phyloP scores from a whole-genome alignment of 768 basidiomycete genomes.

The Amanita polypyramis region DNA sequence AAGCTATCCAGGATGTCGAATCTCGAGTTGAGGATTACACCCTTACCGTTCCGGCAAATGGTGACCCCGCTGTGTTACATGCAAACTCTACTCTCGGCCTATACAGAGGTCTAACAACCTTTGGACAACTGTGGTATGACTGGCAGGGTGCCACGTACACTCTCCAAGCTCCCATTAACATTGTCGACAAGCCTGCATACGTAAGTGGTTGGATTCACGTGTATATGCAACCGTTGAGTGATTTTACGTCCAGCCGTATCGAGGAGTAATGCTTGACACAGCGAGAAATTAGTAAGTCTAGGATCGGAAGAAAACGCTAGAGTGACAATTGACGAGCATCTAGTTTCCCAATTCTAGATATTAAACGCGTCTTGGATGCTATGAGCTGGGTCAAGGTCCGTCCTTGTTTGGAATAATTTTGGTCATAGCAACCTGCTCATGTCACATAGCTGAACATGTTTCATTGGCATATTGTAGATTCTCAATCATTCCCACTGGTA shows the following conservation, averaged over 20 bases:
- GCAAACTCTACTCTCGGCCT: slow-evolving; percentile 63
- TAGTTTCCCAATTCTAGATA: slow-evolving; percentile 53
- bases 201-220: slow-evolving; percentile 23
- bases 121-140: slow-evolving; percentile 60
- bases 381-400: slow-evolving; percentile 68
- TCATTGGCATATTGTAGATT: slow-evolving; percentile 82
- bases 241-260: slow-evolving; percentile 40
- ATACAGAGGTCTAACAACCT: slow-evolving; percentile 66
- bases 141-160: slow-evolving; percentile 41
- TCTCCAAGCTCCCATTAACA: slow-evolving; percentile 43
- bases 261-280: slow-evolving; percentile 76
- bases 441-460: slow-evolving; percentile 51
- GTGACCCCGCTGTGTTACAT: slow-evolving; percentile 38
- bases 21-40: slow-evolving; percentile 54
- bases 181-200: slow-evolving; percentile 56
- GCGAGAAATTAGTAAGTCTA: slow-evolving; percentile 55
- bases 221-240: background rate
- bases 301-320: background rate
- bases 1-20: slow-evolving; percentile 39
- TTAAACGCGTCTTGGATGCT: slow-evolving; percentile 61
- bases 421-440: background rate
- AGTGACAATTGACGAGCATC: slow-evolving; percentile 1
- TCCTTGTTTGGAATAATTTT: slow-evolving; percentile 22
- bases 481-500: slow-evolving; percentile 70
- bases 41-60: slow-evolving; percentile 45